Conservation (phyloP, 1,284 basidiomycete genomes). For the Puccinia hordei region DNA sequence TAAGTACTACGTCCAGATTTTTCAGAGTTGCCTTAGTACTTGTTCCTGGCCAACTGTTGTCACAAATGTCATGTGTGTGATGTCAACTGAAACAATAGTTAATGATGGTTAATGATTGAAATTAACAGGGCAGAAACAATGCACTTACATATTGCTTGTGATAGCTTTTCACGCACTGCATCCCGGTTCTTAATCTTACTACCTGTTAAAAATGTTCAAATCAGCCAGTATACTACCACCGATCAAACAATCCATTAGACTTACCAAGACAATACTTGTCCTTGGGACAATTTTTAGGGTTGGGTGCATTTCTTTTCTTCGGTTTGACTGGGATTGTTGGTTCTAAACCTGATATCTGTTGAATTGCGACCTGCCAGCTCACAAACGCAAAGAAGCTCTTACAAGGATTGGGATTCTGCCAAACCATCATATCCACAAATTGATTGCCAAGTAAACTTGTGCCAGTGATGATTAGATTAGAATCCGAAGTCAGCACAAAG, state of each 20-base stretch:
- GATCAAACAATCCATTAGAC: neutral
- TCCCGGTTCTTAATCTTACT: neutral
- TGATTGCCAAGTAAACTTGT: neutral
- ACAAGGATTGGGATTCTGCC: neutral
- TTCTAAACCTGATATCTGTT: neutral
- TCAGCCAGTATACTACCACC: neutral
- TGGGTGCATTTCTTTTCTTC: neutral
- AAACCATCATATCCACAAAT: neutral
- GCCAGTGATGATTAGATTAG: neutral
- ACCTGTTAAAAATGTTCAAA: neutral
- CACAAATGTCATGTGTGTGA: neutral
- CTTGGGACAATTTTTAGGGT: neutral
- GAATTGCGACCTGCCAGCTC: neutral
- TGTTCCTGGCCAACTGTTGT: neutral
- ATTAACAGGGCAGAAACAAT: neutral
- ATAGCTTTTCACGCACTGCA: neutral
- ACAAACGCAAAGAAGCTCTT: neutral
- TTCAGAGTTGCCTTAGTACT: neutral
- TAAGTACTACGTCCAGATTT: neutral
- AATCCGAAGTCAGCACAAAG: neutral
- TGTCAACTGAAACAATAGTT: neutral
- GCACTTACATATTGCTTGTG: neutral
- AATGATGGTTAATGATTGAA: too few relatives aligned
- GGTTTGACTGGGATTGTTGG: neutral
- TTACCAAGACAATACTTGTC: neutral